Percentiles rank a stretch among this genome's conserved stretches.
Evolutionary conservation across 768 basidiomycete genomes (phyloP).

Genomic region (Crucibulum laeve): DNA sequence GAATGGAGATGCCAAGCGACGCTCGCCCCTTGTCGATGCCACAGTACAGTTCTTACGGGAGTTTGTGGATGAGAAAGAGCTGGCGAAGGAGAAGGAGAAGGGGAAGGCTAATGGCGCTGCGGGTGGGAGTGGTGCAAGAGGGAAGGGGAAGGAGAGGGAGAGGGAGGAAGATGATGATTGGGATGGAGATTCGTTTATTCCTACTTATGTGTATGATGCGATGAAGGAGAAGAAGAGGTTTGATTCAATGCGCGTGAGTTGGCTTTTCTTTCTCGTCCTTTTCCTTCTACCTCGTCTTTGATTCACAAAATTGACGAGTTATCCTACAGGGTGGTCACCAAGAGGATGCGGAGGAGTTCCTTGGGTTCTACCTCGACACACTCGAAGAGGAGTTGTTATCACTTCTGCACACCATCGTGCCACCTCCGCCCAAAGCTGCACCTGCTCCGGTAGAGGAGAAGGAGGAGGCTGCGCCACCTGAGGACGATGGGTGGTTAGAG

Average conservation of each 20-base stretch:
- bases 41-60: slow-evolving; percentile 75
- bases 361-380: slow-evolving; percentile 95
- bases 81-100: slow-evolving; percentile 17
- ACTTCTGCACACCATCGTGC: slow-evolving; percentile 50
- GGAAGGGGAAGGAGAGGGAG: slow-evolving; percentile 35
- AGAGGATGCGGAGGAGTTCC: slow-evolving; percentile 97
- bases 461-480: slow-evolving; percentile 33
- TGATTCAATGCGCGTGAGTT: slow-evolving; percentile 82
- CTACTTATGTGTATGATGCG: slow-evolving; percentile 85
- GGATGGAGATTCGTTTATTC: slow-evolving; percentile 70
- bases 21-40: slow-evolving; percentile 65
- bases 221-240: slow-evolving; percentile 93
- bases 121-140: slow-evolving; percentile 16
- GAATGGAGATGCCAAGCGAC: too few species aligned
- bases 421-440: slow-evolving; percentile 24
- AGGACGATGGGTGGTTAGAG: slow-evolving; percentile 84
- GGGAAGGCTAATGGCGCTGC: slow-evolving; percentile 14
- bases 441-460: slow-evolving; percentile 35
- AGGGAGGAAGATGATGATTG: slow-evolving; percentile 42
- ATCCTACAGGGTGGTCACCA: slow-evolving; percentile 75
- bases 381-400: slow-evolving; percentile 87
- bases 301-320: slow-evolving; percentile 2
- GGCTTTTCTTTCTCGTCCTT: not conserved
- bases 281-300: slow-evolving; percentile 3
- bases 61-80: slow-evolving; percentile 41